Base-by-base conservation (phyloP, 352 stramenopile species). In the Pelagophyceae sp. region DNA sequence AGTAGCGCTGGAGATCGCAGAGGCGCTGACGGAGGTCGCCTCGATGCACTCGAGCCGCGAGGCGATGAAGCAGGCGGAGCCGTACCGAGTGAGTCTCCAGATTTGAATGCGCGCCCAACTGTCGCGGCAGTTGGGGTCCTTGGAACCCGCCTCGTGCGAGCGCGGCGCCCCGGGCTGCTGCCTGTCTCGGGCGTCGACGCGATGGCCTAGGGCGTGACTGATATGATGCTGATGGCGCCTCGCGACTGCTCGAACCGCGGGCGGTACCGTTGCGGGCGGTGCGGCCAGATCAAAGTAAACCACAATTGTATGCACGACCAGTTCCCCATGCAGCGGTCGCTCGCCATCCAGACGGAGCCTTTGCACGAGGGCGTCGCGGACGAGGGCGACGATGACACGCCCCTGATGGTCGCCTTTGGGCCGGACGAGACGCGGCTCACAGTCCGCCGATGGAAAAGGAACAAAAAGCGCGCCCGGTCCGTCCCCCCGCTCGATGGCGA, bases 261-360 rank as follows among this genome's bases (percentile, higher is more conserved):
- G 29, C 23, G 29, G 15, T 67, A 67, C 58, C 58, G 58, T 27
- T 67, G 58, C 58, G 58, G 58, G 5, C 58, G 58, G 11, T 67
- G 58, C 58, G 58, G 58, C 58, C 15, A 67, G 58, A 67, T 67
- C 23, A 67, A 67, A 27, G 58, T 67, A 6, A 67, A 67, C 5
- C 58, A 67, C 29, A 33, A 35, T 27, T 67, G 58, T 27, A n/a
- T 27, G 23, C 23, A 35, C 58, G 27, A 54, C 45, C 45, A 54
- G 45, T 11, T 23, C 11, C 45, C 45, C 45, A 54, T 54, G 23
- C 45, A 54, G 45, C 45, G 45, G 45, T 54, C 45, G 11, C 45
- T 54, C 45, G 11, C 45, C 45, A 54, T 23, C 45, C 45, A 54
- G 45, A 23, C 23, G 23, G 45, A 23, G 11, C 45, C 45, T 11